phyloP scores from a whole-genome alignment of 768 basidiomycete genomes.

The Xerocomellus chrysenteron region DNA sequence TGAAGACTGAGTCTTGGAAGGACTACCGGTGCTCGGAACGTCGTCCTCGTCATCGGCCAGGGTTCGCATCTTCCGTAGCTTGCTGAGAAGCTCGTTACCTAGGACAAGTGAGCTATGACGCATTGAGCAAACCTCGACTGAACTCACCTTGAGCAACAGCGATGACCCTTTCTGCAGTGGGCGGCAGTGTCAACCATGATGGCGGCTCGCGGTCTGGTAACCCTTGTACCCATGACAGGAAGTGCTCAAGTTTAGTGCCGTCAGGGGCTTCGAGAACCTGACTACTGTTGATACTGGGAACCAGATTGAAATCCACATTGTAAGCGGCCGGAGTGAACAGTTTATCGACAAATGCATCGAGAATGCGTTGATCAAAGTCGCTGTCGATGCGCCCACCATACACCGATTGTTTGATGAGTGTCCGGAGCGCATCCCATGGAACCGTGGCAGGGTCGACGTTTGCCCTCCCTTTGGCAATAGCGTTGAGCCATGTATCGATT shows the following conservation, averaged over 20 bases:
- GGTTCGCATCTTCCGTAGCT: slow-evolving; percentile 92
- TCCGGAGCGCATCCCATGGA: slow-evolving; percentile 94
- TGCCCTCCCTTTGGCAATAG: slow-evolving; percentile 79
- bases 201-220: slow-evolving; percentile 94
- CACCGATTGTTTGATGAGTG: slow-evolving; percentile 91
- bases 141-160: slow-evolving; percentile 82
- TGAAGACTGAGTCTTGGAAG: slow-evolving; percentile 61
- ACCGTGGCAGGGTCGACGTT: slow-evolving; percentile 91
- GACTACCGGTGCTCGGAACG: slow-evolving; percentile 46
- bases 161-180: slow-evolving; percentile 89
- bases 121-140: not conserved
- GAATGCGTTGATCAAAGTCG: slow-evolving; percentile 89
- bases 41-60: slow-evolving; percentile 84
- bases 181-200: slow-evolving; percentile 91
- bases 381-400: slow-evolving; percentile 95
- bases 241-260: slow-evolving; percentile 89
- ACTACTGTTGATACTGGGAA: slow-evolving; percentile 58
- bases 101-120: slow-evolving; percentile 6
- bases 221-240: slow-evolving; percentile 84
- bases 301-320: slow-evolving; percentile 90
- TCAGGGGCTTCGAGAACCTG: slow-evolving; percentile 75
- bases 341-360: slow-evolving; percentile 90
- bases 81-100: slow-evolving; percentile 82
- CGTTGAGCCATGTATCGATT: slow-evolving; percentile 86
- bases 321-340: slow-evolving; percentile 88